Base-by-base conservation (phyloP, 1,139 yeast species). In the Nakaseomyces nivariensis region DNA sequence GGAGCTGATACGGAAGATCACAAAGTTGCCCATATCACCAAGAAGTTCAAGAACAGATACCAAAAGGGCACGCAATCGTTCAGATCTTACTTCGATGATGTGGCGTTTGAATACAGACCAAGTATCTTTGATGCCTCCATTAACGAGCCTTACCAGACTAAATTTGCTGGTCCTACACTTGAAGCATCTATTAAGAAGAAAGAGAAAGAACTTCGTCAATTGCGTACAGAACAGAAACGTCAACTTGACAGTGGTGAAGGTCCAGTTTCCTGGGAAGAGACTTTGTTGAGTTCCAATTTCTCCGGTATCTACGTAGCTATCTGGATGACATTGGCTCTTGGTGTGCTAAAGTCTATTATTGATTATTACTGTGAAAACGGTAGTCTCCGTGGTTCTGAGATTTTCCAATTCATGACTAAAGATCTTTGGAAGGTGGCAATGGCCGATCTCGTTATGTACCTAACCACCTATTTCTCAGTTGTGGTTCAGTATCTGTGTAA, bases 381-480 rank as follows among this genome's bases (percentile, higher is more conserved):
- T n/a, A 58, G 70, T 24, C 66, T 71, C 48, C 61, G 71, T 43
- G 71, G 78, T 29, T 74, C 79, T 45, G 77, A 79, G 32, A 75
- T 86, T 32, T 66, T 82, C 65, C 56, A 58, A n/a, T 58, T 61
- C 37, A 57, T 88, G 66, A 59, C 71, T 5, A 71, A 73, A 33
- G 90, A 86, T 56, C 49, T 87, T 24, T 55, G 77, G 52, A 75
- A 76, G 56, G 81, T 88, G 31, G 95, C 79, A 0, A 55, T 82
- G 25, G 79, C 86, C 1, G 96, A 88, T 63, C 66, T 81, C 41
- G 65, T 65, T 43, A 84, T 88, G 92, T 88, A 87, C 61, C 57
- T 82, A 32, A 61, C 78, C 17, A 76, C 78, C 36, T 88, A 82
- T 60, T 67, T 78, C 40, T 74, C 81, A 1, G 79, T 74, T 42